Percentiles rank a stretch among this genome's conserved stretches.
Conservation (phyloP, 345 rosid species). For the Arabis hirsuta region DNA sequence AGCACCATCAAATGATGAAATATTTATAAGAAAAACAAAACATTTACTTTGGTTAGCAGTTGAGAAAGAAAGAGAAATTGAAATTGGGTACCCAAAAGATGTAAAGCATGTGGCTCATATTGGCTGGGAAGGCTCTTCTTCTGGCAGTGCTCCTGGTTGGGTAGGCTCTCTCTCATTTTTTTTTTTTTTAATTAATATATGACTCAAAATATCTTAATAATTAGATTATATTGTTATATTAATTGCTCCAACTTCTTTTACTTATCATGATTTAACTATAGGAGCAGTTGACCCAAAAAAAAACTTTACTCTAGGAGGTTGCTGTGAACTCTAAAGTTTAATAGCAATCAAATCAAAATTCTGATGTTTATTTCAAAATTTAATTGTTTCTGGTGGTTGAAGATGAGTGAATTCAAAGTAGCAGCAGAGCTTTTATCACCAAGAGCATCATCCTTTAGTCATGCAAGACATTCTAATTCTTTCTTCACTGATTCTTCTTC, state of each 20-base stretch:
- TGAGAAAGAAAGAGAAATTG: constrained; percentile 65
- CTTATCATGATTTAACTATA: background rate
- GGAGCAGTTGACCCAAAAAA: background rate
- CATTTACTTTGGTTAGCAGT: constrained; percentile 46
- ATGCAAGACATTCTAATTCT: constrained; percentile 56
- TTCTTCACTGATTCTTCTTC: constrained; percentile 58
- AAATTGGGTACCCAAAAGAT: constrained; percentile 94
- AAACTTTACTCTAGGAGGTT: too few species aligned
- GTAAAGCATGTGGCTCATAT: constrained; percentile 90
- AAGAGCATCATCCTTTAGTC: constrained; percentile 52
- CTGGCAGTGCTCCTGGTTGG: constrained; percentile 85
- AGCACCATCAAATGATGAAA: background rate
- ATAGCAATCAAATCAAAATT: background rate
- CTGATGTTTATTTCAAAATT: constrained; percentile 4
- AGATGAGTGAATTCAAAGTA: constrained; percentile 81
- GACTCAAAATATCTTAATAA: too few species aligned
- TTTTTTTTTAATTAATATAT: background rate
- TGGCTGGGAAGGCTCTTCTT: constrained; percentile 74
- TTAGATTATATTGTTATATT: too few species aligned
- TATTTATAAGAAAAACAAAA: background rate
- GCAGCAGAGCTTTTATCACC: constrained; percentile 63
- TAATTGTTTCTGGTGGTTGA: constrained; percentile 29
- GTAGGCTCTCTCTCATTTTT: constrained; percentile 46
- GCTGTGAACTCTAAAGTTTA: background rate
- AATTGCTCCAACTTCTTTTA: too few species aligned